Base-by-base conservation (phyloP, 139 green algal species). In the Protoeuglena noctilucae region DNA sequence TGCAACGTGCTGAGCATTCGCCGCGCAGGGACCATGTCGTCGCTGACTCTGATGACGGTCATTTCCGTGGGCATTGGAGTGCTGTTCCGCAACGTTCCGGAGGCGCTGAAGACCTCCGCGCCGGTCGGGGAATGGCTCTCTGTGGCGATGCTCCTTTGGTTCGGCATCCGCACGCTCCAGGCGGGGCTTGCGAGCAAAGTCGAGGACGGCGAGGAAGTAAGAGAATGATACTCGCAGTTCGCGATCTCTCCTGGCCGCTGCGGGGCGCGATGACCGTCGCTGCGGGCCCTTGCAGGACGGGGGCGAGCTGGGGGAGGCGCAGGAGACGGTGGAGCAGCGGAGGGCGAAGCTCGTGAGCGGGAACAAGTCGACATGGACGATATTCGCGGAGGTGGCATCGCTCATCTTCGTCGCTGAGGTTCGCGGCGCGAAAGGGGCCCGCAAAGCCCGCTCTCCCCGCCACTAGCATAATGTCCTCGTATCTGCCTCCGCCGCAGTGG, bases 361-460 rank as follows among this genome's bases (percentile, higher is more conserved):
- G 7, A 47, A 23, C 18, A 51, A 54, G 48, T 28, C 40, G 28
- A 12, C 24, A 16, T 28, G 53, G 39, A 63, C 43, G 9, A 53
- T 28, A 29, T 58, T 79, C 28, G 28, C 16, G 28, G 69, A 87
- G 71, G 78, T 90, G 28, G 77, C 69, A 4, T 69, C 65, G 0
- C 68, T 96, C 21, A 89, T 95, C 29, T 97, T 97, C 67, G 65
- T 94, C 25, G 87, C 89, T 2, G 90, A 76, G 57, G 76, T 68
- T 68, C 68, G 70, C 2, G 70, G n/a, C n/a, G n/a, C n/a, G n/a
- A n/a, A n/a, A n/a, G n/a, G n/a, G n/a, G n/a, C n/a, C n/a, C n/a
- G n/a, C n/a, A n/a, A n/a, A n/a, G n/a, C n/a, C n/a, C n/a, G n/a
- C n/a, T n/a, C n/a, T n/a, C n/a, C n/a, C n/a, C n/a, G n/a, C n/a